Evolutionary conservation across 768 basidiomycete genomes (phyloP).

Genomic region (Podaxis mareebaensis): DNA sequence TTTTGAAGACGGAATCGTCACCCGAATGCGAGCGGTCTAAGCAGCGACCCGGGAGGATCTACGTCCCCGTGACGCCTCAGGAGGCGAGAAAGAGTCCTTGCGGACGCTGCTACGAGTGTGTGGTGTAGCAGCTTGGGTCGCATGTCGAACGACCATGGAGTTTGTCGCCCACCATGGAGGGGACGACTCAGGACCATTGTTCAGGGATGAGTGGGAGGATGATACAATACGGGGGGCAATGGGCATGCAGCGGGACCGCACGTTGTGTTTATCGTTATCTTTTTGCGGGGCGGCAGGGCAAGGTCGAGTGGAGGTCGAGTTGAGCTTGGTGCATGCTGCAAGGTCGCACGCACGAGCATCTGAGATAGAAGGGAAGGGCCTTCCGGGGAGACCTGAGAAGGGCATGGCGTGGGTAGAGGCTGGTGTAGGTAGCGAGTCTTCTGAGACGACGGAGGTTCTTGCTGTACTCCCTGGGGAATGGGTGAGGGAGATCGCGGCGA

Average conservation of each 20-base stretch:
- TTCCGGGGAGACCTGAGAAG: conserved; percentile 27
- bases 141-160: conserved; percentile 9
- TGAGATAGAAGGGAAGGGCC: conserved; percentile 15
- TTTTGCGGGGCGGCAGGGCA: background rate
- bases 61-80: conserved; percentile 10
- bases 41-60: conserved; percentile 8
- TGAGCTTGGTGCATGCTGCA: conserved; percentile 12
- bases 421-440: conserved; percentile 55
- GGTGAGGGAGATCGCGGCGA: conserved; percentile 30
- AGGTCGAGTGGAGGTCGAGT: background rate
- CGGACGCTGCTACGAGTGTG: conserved; percentile 7
- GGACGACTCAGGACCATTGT: conserved; percentile 5
- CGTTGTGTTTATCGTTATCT: background rate
- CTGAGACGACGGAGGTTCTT: conserved; percentile 38
- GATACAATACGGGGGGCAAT: conserved; percentile 5
- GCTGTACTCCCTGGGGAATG: conserved; percentile 26
- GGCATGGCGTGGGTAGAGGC: conserved; percentile 38
- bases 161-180: conserved; percentile 12
- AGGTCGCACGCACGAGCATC: conserved; percentile 14
- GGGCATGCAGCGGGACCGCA: conserved; percentile 11
- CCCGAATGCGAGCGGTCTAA: background rate
- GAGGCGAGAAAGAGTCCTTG: background rate
- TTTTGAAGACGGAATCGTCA: background rate
- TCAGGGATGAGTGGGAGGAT: conserved; percentile 11
- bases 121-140: conserved; percentile 7